Conservation (phyloP, 2,329 filamentous ascomycete genomes). For the Fusarium continuum region DNA sequence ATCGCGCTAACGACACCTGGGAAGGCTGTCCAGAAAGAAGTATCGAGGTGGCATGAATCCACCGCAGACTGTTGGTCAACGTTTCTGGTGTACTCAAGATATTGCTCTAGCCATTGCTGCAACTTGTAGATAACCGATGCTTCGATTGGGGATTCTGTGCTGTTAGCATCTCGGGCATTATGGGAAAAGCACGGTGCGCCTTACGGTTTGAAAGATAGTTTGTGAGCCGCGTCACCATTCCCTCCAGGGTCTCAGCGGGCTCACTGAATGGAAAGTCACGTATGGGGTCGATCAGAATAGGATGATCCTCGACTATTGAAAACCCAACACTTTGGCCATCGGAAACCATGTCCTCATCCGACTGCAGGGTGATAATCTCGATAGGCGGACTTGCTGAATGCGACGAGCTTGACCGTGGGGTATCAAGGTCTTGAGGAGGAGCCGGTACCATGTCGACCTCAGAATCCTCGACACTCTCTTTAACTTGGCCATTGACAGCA, state of each 20-base stretch:
- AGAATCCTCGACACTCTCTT: conserved; percentile 57
- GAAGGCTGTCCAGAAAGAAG: conserved; percentile 61
- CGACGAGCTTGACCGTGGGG: conserved; percentile 50
- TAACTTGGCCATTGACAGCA: conserved; percentile 45
- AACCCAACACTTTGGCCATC: conserved; percentile 47
- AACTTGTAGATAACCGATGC: conserved; percentile 56
- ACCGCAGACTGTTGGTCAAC: conserved; percentile 49
- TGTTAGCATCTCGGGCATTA: conserved; percentile 30
- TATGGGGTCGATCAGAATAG: conserved; percentile 53
- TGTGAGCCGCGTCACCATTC: conserved; percentile 49
- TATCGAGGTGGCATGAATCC: conserved; percentile 56
- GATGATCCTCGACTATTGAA: conserved; percentile 35
- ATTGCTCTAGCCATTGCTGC: conserved; percentile 61
- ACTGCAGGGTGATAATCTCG: conserved; percentile 54
- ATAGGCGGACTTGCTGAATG: conserved; percentile 56
- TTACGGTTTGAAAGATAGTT: conserved; percentile 50
- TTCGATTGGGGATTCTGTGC: conserved; percentile 54
- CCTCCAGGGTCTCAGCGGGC: conserved; percentile 43
- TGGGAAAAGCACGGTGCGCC: not conserved
- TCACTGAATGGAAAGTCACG: conserved; percentile 58
- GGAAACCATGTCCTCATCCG: conserved; percentile 49
- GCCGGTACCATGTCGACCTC: conserved; percentile 50
- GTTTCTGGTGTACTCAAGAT: conserved; percentile 53
- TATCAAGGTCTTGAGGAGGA: conserved; percentile 39
- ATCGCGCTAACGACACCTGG: conserved; percentile 58